Evolutionary conservation across 257 asterid genomes (phyloP).

Genomic region (Anisodus tanguticus): DNA sequence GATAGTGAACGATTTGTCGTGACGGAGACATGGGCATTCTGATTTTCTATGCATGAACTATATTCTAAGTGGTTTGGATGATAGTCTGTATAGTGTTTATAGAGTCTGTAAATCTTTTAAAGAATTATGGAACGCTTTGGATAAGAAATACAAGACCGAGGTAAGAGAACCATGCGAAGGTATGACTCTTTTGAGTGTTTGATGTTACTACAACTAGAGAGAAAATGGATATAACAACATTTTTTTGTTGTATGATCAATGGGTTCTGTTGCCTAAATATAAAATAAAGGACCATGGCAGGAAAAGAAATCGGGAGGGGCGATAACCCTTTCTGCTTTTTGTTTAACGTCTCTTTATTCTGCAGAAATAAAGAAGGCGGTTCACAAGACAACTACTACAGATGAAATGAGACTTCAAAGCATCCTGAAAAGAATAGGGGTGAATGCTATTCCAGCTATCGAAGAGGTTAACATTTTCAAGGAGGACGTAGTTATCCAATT

Average conservation of each 20-base stretch:
- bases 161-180: slow-evolving; percentile 82
- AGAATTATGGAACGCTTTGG: too few species aligned
- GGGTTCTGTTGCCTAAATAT: background rate
- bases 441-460: slow-evolving; percentile 71
- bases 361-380: slow-evolving; percentile 81
- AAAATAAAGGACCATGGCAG: background rate
- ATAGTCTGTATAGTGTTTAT: too few species aligned
- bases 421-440: slow-evolving; percentile 78
- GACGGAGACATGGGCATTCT: too few species aligned
- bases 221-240: background rate
- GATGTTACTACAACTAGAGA: background rate
- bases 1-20: too few species aligned
- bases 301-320: background rate
- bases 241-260: background rate
- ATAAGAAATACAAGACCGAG: too few species aligned
- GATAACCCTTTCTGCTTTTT: background rate
- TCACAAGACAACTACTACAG: slow-evolving; percentile 74
- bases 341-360: background rate
- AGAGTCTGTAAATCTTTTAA: too few species aligned
- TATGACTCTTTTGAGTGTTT: slow-evolving; percentile 27
- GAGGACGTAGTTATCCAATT: slow-evolving; percentile 76
- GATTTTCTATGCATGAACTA: too few species aligned
- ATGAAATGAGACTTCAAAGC: slow-evolving; percentile 76
- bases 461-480: slow-evolving; percentile 76
- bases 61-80: too few species aligned